Evolutionary conservation across 2,329 filamentous ascomycete genomes (phyloP), one percentile per base, ranked within the genome.

Genomic region (Cercospora berteroae): DNA sequence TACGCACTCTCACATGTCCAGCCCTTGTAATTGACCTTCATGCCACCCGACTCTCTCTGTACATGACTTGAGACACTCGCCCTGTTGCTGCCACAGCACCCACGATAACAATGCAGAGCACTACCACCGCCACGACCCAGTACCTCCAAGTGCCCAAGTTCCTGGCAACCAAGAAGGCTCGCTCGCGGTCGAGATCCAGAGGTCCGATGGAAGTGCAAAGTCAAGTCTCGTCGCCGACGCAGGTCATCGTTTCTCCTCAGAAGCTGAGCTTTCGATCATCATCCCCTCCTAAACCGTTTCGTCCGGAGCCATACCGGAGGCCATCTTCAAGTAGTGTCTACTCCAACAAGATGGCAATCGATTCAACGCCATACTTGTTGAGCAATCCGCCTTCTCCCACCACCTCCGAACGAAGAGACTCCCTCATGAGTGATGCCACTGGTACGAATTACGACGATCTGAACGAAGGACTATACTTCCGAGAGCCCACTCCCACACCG

Each of bases 101-200:
- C 59, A 63, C 63, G 60, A 59, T 66, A 9, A 68, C 68, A 8
- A 72, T 71, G 69, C 67, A 67, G 59, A 64, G 33, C 42, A 62
- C 62, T 16, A 71, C 63, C n/a, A 67, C 75, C 20, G 60, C 65
- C n/a, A 68, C 63, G 52, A 69, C 75, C 27, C 74, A 76, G 67
- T 78, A 75, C 65, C 74, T 79, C n/a, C 77, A 79, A 70, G 77
- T 79, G 42, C 77, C 77, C 56, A 79, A 77, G 68, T 67, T 72
- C 33, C 69, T 77, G 10, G 75, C 75, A 27, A 74, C 74, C 58
- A 73, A 77, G 39, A 76, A 75, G 60, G 71, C 74, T 16, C 74
- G 77, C 33, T 78, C 77, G 13, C 71, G 75, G 31, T 78, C 76
- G 36, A 68, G 72, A 31, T 75, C 76, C 56, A 67, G 75, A 44